Base-by-base conservation (phyloP, 1,139 yeast species). In the Candida sanyaensis region DNA sequence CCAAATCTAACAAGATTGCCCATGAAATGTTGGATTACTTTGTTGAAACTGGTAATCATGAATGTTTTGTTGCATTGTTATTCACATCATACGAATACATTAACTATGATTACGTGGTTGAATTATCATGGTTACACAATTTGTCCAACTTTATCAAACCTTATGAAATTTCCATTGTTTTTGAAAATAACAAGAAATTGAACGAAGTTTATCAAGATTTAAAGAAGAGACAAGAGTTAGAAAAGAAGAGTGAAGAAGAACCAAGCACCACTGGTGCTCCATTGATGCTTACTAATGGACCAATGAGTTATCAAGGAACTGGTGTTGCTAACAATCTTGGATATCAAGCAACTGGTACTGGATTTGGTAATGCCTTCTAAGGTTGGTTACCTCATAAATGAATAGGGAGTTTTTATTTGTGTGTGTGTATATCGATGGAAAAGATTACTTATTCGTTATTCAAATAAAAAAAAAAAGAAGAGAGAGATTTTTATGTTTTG, bases 41-140 rank as follows among this genome's bases (percentile, higher is more conserved):
- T 68, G 98, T 95, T 52, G 98, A 92, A 63, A 91, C 96, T 42
- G 99, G 97, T 61, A 93, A 93, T 74, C 91, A 87, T 69, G 99
- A 93, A 74, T 90, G 97, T 62, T 89, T 90, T 64, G 89, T 91
- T 60, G 98, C 97, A 9, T 81, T 92, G 53, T 78, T 95, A 61
- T 95, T 87, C 71, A 77, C 92, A 6, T 88, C 96, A 61, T 95
- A 93, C 68, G 90, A 88, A 49, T 76, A 84, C 61, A 77, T 93
- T 56, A 82, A 84, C 49, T 83, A 83, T 56, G 99, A 93, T 63
- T 86, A 86, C 60, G 97, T 93, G 27, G 72, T 86, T 59, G 99
- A 93, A 68, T 73, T 91, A 57, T 79, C 96, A 38, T 93, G 99
- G 99, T 78, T 96, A 65, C 88, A 91, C 67, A 81, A 83, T 55